A percentile compares a stretch with the other conserved stretches of the same genome.
These are phyloP conservation scores for Apiotrichum siamense DNA, from an alignment of 1,284 basidiomycete species.

Conservation along the genomic window DNA sequence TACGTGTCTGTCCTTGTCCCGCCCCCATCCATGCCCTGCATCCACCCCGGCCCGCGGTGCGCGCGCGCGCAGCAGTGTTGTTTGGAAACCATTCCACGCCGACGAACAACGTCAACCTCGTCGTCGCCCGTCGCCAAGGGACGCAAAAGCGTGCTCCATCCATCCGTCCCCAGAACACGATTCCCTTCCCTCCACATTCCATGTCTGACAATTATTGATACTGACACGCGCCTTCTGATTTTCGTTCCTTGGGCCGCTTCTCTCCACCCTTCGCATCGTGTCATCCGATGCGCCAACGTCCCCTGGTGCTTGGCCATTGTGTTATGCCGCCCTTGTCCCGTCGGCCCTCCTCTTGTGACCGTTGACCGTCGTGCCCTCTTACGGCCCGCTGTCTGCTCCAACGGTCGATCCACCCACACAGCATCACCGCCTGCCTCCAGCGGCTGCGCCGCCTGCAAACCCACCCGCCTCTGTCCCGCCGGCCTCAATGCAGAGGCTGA, in stretches of 20 bases:
- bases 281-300: too few relatives aligned
- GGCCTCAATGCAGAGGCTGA: conserved; percentile 51
- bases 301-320: too few relatives aligned
- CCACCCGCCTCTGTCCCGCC: conserved; percentile 23
- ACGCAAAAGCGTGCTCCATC: background rate
- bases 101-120: too few relatives aligned
- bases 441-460: conserved; percentile 26
- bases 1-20: conserved; percentile 13
- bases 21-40: background rate
- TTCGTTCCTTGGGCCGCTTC: background rate
- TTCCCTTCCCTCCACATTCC: background rate
- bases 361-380: too few relatives aligned
- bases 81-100: too few relatives aligned
- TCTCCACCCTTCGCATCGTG: background rate
- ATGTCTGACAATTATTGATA: background rate
- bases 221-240: background rate
- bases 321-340: too few relatives aligned
- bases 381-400: background rate
- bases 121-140: too few relatives aligned
- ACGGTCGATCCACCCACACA: conserved; percentile 10
- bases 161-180: background rate
- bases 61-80: background rate
- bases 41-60: background rate
- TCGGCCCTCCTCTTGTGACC: too few relatives aligned
- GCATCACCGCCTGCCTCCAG: conserved; percentile 42